phyloP scores from a whole-genome alignment of 257 asterid genomes.

The Scutellaria minor region DNA sequence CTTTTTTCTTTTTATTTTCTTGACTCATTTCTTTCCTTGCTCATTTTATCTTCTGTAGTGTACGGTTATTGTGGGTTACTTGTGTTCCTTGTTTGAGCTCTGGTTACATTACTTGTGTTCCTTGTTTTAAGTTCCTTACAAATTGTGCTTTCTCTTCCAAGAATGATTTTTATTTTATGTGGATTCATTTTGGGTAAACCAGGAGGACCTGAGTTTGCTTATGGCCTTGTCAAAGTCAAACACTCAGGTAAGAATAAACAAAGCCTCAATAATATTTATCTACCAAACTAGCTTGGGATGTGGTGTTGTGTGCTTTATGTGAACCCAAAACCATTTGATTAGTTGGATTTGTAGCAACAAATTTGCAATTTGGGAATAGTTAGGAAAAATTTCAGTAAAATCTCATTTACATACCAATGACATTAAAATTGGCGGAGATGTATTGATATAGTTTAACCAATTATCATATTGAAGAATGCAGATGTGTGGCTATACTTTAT shows the following conservation, averaged over 20 bases:
- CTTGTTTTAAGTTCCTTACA: background rate
- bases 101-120: too few species aligned
- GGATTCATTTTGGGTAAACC: too few species aligned
- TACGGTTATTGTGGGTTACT: background rate
- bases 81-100: background rate
- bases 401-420: background rate
- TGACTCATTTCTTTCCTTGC: background rate
- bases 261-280: background rate
- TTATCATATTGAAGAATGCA: background rate
- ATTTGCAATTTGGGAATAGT: background rate
- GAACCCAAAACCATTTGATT: background rate
- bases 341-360: constrained; percentile 19
- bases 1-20: background rate
- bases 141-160: background rate
- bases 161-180: background rate
- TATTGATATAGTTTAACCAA: background rate
- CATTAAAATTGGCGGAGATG: background rate
- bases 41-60: background rate
- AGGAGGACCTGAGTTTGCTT: background rate
- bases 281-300: constrained; percentile 6
- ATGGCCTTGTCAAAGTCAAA: background rate
- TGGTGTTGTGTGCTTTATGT: background rate
- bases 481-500: background rate
- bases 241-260: background rate
- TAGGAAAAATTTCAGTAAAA: background rate